Evolutionary conservation across 1,284 basidiomycete genomes (phyloP), one percentile per base, ranked within the genome.

Genomic region (Microbotryomycetes sp.): DNA sequence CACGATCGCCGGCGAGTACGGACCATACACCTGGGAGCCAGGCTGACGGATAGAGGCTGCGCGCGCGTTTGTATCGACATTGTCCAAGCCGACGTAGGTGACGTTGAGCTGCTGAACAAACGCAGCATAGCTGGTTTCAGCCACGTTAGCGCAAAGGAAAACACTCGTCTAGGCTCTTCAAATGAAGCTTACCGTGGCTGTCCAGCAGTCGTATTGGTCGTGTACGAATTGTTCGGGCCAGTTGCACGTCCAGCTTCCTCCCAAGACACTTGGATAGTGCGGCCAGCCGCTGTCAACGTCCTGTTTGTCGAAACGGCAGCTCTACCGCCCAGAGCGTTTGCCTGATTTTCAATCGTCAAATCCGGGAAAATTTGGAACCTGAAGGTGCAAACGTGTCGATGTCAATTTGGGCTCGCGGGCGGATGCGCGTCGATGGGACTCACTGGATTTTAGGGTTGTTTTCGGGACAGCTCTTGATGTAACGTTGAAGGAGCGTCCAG

Each of bases 91-190:
- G 55, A 27, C 30, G 50, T 81, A 85, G 16, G 84, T 85, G n/a
- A 79, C 79, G 77, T 85, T 85, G 56, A 84, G 73, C 72, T 85
- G 83, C 27, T 77, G 79, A 50, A 85, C 80, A 80, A 81, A 84
- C 45, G 79, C 82, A 49, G 74, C 78, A 48, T 69, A 80, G 75
- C 76, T 23, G 16, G 11, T n/a, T n/a, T 11, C 9, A 23, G 48
- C 21, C 21, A 50, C 27, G n/a, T n/a, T n/a, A n/a, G n/a, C n/a
- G n/a, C n/a, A n/a, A n/a, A n/a, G n/a, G n/a, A n/a, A n/a, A n/a
- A n/a, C n/a, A n/a, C n/a, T n/a, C n/a, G n/a, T n/a, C n/a, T n/a
- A n/a, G n/a, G n/a, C n/a, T n/a, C n/a, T 23, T 50, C 11, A 50
- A 50, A 11, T 50, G 23, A 54, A 51, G n/a, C 72, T 26, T 57